Conservation (phyloP, 2,329 filamentous ascomycete species). For the Capronia epimyces region DNA sequence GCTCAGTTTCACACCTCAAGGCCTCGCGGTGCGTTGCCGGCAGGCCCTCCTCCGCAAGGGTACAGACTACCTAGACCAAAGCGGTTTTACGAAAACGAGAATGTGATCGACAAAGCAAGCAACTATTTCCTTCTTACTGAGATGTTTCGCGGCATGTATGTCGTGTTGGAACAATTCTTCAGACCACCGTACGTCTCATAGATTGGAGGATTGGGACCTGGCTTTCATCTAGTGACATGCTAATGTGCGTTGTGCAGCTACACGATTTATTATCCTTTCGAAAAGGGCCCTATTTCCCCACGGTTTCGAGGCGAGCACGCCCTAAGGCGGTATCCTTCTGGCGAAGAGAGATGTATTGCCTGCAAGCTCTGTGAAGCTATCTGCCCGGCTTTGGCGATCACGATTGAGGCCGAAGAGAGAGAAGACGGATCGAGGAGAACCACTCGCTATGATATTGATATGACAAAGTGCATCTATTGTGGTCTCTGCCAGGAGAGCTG, state of each 20-base stretch:
- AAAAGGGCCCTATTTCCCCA: slow-evolving; percentile 97
- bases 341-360: slow-evolving; percentile 97
- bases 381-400: slow-evolving; percentile 96
- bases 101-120: slow-evolving; percentile 72
- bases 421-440: slow-evolving; percentile 92
- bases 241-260: slow-evolving; percentile 54
- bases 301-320: slow-evolving; percentile 98
- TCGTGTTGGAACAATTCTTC: slow-evolving; percentile 97
- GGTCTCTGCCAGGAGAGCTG: slow-evolving; percentile 99
- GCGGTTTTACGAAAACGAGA: slow-evolving; percentile 78
- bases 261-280: slow-evolving; percentile 97
- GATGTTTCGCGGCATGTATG: slow-evolving; percentile 97
- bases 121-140: slow-evolving; percentile 95
- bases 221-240: not conserved
- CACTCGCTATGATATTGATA: slow-evolving; percentile 97
- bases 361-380: slow-evolving; percentile 99
- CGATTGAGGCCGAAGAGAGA: slow-evolving; percentile 97
- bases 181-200: slow-evolving; percentile 75
- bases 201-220: not conserved
- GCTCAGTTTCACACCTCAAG: slow-evolving; percentile 61
- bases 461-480: slow-evolving; percentile 99
- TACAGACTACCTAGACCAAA: slow-evolving; percentile 71
- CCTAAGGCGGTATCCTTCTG: slow-evolving; percentile 88
- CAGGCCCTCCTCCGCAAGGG: slow-evolving; percentile 69
- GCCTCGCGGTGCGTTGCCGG: slow-evolving; percentile 58